Percentiles rank a stretch among this genome's conserved stretches.
These are phyloP conservation scores for Phellinidium pouzarii DNA, from an alignment of 1,284 basidiomycete species.

Conservation along the genomic window DNA sequence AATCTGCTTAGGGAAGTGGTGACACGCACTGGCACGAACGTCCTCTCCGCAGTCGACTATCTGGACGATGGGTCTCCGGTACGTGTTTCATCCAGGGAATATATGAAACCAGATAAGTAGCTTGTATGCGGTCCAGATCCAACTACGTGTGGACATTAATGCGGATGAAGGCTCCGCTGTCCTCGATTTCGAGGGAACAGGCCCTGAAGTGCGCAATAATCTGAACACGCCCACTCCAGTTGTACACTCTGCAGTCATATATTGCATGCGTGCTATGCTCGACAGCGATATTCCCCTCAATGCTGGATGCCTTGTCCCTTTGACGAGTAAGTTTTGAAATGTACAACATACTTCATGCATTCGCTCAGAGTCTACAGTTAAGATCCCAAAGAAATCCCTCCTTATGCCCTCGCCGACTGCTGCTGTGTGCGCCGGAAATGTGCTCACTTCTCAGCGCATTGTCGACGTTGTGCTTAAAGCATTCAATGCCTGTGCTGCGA, in stretches of 20 bases:
- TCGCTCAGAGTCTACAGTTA: slow-evolving; percentile 39
- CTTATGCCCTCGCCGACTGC: slow-evolving; percentile 81
- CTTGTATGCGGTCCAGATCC: slow-evolving; percentile 44
- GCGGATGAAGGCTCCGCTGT: slow-evolving; percentile 71
- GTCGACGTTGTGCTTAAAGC: slow-evolving; percentile 94
- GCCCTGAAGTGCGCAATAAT: slow-evolving; percentile 85
- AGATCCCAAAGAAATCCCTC: slow-evolving; percentile 75
- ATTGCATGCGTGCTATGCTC: slow-evolving; percentile 91
- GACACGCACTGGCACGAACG: slow-evolving; percentile 55
- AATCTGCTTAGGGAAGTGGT: slow-evolving; percentile 78
- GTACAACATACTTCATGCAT: neutral
- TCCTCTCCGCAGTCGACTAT: slow-evolving; percentile 70
- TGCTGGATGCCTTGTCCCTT: slow-evolving; percentile 82
- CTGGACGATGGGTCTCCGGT: slow-evolving; percentile 87
- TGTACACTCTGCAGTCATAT: slow-evolving; percentile 90
- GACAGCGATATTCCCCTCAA: slow-evolving; percentile 91
- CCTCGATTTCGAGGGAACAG: slow-evolving; percentile 89
- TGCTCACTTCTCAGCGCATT: slow-evolving; percentile 87
- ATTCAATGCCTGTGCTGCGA: slow-evolving; percentile 88
- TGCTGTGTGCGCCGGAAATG: slow-evolving; percentile 91
- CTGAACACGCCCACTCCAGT: slow-evolving; percentile 87
- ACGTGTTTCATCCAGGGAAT: slow-evolving; percentile 21
- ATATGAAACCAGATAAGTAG: neutral
- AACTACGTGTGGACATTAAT: slow-evolving; percentile 77
- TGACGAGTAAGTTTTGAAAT: slow-evolving; percentile 47